phyloP scores from a whole-genome alignment of 495 filamentous ascomycete species.

The Hyaloscypha finlandica region DNA sequence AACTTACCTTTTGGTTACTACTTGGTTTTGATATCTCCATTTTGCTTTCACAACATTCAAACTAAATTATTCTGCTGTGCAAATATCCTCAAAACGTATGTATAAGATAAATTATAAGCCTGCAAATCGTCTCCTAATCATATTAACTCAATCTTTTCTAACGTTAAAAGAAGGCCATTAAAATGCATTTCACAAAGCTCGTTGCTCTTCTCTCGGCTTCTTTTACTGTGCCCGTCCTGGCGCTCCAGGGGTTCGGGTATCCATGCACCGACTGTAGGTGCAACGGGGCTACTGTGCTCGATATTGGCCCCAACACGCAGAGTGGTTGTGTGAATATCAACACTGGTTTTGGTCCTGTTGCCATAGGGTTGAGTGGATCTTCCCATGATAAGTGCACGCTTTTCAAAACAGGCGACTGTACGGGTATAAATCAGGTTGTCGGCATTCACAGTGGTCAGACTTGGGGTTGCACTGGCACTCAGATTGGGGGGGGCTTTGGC shows the following conservation, averaged over 20 bases:
- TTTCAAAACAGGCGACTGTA: not conserved
- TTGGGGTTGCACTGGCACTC: not conserved
- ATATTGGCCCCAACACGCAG: not conserved
- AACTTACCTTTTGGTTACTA: not conserved
- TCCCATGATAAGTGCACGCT: not conserved
- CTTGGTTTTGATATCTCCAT: not conserved
- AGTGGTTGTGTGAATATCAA: constrained; percentile 3
- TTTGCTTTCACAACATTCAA: not conserved
- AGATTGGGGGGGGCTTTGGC: not conserved
- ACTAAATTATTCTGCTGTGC: not conserved
- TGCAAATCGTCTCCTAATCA: not conserved
- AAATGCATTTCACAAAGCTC: not conserved
- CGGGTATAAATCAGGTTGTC: not conserved
- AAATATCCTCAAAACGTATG: not conserved
- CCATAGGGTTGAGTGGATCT: constrained; percentile 1
- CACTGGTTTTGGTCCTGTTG: not conserved
- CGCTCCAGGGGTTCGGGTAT: not conserved
- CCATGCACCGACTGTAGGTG: not conserved
- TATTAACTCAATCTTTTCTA: not conserved
- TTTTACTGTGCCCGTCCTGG: not conserved
- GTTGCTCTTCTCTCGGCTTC: not conserved
- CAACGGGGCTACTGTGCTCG: not conserved
- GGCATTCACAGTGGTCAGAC: not conserved
- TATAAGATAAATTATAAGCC: not conserved
- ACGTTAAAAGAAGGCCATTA: not conserved